Conservation (phyloP, 768 basidiomycete genomes). For the Russula earlei region DNA sequence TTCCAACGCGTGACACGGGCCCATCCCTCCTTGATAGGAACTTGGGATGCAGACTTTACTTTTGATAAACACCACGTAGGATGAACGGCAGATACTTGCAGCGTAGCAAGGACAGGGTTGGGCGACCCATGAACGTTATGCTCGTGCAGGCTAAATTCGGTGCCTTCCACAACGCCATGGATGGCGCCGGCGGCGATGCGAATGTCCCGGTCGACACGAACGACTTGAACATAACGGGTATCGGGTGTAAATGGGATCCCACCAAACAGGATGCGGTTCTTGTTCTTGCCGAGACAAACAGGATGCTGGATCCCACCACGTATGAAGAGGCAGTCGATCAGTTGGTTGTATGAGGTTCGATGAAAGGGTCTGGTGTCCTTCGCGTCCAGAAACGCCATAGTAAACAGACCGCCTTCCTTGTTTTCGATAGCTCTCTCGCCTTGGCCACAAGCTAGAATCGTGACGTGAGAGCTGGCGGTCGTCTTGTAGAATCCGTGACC, state of each 20-base stretch:
- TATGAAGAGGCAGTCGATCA: conserved; percentile 36
- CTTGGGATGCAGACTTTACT: conserved; percentile 28
- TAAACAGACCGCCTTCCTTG: conserved; percentile 56
- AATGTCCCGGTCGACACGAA: conserved; percentile 31
- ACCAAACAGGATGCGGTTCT: conserved; percentile 43
- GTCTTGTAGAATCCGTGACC: conserved; percentile 37
- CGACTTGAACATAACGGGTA: conserved; percentile 36
- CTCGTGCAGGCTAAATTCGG: conserved; percentile 49
- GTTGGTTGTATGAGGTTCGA: conserved; percentile 38
- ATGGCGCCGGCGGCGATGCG: conserved; percentile 49
- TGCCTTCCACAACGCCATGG: conserved; percentile 56
- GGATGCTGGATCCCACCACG: conserved; percentile 39
- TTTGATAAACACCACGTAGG: conserved; percentile 50
- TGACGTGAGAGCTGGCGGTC: conserved; percentile 35
- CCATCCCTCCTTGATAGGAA: conserved; percentile 38
- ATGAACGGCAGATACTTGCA: conserved; percentile 44
- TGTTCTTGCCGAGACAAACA: conserved; percentile 40
- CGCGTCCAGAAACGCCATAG: conserved; percentile 42
- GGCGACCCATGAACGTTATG: conserved; percentile 52
- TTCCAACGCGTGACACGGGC: conserved; percentile 48
- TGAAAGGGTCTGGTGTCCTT: conserved; percentile 42
- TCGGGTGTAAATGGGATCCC: conserved; percentile 47
- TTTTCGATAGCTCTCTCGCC: conserved; percentile 50
- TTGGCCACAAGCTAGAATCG: conserved; percentile 48
- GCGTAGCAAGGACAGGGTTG: conserved; percentile 43